Base-by-base conservation (phyloP, 2,329 filamentous ascomycete species). In the Ascocoryne sarcoides region DNA sequence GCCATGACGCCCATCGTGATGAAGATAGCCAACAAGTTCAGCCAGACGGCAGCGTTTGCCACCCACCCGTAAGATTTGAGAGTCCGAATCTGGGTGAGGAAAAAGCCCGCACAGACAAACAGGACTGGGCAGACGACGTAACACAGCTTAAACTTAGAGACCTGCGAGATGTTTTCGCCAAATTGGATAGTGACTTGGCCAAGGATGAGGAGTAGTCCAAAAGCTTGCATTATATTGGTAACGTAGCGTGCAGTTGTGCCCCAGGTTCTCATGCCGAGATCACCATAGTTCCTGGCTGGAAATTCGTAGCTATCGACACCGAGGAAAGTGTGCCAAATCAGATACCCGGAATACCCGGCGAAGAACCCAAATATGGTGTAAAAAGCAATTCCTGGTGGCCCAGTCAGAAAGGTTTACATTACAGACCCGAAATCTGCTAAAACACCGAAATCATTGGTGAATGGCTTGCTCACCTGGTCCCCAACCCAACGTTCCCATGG, bases 1-100 rank as follows among this genome's bases (percentile, higher is more conserved):
- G 56, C 54, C 26, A 54, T 50, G 10, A 57, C 56, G 4, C 55
- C 55, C 55, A 60, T 59, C 7, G 51, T 45, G 21, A 60, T 56
- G 45, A 57, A 57, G 12, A 59, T 57, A 14, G 54, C 48, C 8
- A 58, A 32, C 18, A 60, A 14, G 30, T 59, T 60, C 12, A 58
- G 18, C 39, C 50, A 53, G 1, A 60, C 49, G 8, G 55, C 53
- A n/a, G 55, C 18, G 33, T 52, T 58, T 21, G 57, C 51, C 9
- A 58, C 43, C 42, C 46, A 44, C 19, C 56, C 54, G 38, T 52
- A 57, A 21, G 49, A 46, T 29, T 51, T 49, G 18, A 60, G 45
- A 5, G 54, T 59, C 3, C 56, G 54, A 30, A 60, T 48, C 37
- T 59, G 56, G 17, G 51, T 51, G 5, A 57, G 34, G 31, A 55